Evolutionary conservation across 306 rosid species (phyloP).

Genomic region (Vigna trinervia): DNA sequence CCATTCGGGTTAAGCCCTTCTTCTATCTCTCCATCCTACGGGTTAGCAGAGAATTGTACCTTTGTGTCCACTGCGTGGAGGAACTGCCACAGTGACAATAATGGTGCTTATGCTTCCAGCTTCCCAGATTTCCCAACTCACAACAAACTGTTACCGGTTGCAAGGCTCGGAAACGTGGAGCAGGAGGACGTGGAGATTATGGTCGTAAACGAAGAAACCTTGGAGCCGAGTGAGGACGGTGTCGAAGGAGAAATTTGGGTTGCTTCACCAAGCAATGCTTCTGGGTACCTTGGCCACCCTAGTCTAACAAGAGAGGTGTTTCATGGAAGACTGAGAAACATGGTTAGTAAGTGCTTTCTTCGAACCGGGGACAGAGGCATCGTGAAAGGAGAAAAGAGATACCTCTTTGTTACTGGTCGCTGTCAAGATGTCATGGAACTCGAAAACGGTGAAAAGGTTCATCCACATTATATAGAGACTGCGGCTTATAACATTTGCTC

Average conservation of each 20-base stretch:
- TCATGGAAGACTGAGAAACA: constrained; percentile 54
- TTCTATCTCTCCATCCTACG: constrained; percentile 73
- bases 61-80: constrained; percentile 88
- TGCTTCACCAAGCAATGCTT: constrained; percentile 81
- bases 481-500: constrained; percentile 57
- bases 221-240: constrained; percentile 70
- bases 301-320: constrained; percentile 63
- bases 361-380: constrained; percentile 81
- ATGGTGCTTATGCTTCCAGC: neutral
- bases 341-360: constrained; percentile 51
- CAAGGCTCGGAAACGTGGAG: constrained; percentile 51
- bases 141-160: constrained; percentile 71
- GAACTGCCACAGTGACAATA: neutral
- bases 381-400: constrained; percentile 63
- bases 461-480: constrained; percentile 73
- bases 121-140: constrained; percentile 60
- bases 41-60: constrained; percentile 88
- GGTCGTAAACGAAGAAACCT: constrained; percentile 68
- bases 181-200: constrained; percentile 65
- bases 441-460: constrained; percentile 49
- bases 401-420: constrained; percentile 72
- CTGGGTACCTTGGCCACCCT: constrained; percentile 76
- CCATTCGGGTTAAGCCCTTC: constrained; percentile 64
- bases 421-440: constrained; percentile 60
- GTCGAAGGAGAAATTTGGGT: constrained; percentile 90